phyloP scores from a whole-genome alignment of 192 early-diverging fungal genomes.

The Gaertneriomyces sp. region DNA sequence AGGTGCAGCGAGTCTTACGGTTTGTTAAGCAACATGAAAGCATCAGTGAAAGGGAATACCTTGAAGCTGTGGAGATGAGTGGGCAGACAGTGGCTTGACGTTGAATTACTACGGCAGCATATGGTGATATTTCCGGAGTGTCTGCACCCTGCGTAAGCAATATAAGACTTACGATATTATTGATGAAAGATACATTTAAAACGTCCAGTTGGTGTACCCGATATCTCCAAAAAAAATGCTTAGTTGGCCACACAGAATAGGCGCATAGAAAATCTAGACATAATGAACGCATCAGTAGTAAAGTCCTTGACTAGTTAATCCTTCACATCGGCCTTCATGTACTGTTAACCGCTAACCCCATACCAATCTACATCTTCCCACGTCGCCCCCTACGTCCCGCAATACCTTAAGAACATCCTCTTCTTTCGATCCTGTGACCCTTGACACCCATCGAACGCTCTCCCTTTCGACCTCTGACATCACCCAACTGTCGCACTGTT shows the following conservation, averaged over 20 bases:
- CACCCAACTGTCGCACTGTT: neutral
- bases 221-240: neutral
- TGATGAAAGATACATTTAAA: too few relatives aligned
- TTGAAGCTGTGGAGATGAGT: slow-evolving; percentile 15
- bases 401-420: slow-evolving; percentile 2
- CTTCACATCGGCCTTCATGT: neutral
- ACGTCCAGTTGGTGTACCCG: too few relatives aligned
- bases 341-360: neutral
- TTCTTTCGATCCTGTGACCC: neutral
- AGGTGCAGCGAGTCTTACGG: slow-evolving; percentile 54
- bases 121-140: too few relatives aligned
- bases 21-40: slow-evolving; percentile 48
- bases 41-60: slow-evolving; percentile 45
- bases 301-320: neutral
- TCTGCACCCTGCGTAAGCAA: too few relatives aligned
- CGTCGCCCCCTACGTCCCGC: slow-evolving; percentile 7
- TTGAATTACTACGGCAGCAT: too few relatives aligned
- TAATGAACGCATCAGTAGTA: neutral
- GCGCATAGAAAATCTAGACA: neutral
- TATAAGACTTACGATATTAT: too few relatives aligned
- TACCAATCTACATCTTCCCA: neutral
- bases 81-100: too few relatives aligned
- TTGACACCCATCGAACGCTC: slow-evolving; percentile 20
- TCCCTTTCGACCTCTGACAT: slow-evolving; percentile 4
- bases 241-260: neutral